phyloP scores from a whole-genome alignment of 441 rosid genomes.

The Pelargonium cotyledonis region DNA sequence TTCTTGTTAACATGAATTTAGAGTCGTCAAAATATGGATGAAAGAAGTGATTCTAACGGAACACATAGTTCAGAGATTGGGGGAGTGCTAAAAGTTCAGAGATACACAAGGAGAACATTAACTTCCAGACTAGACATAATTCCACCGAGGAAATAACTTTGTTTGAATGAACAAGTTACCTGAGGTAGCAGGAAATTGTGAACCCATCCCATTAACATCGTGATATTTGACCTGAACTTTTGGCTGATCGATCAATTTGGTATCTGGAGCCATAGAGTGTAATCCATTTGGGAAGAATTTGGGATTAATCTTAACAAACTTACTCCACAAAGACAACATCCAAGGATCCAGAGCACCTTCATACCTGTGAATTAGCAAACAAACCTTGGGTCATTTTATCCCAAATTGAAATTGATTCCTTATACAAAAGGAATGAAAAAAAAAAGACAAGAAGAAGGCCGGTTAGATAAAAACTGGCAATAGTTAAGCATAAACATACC shows the following conservation, averaged over 20 bases:
- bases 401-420: constrained; percentile 6
- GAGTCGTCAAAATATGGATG: too few species aligned
- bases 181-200: constrained; percentile 29
- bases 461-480: too few species aligned
- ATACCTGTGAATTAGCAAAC: constrained; percentile 41
- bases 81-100: too few species aligned
- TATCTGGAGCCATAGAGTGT: constrained; percentile 38
- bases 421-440: background rate
- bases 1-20: too few species aligned
- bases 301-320: constrained; percentile 47
- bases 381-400: constrained; percentile 2
- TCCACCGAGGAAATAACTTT: constrained; percentile 7
- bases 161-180: constrained; percentile 31
- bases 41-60: too few species aligned
- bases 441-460: background rate
- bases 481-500: constrained; percentile 42
- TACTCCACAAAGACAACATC: constrained; percentile 78
- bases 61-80: too few species aligned
- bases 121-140: background rate
- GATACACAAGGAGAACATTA: too few species aligned
- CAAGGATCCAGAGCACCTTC: constrained; percentile 95
- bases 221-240: constrained; percentile 54
- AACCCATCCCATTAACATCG: constrained; percentile 23
- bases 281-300: constrained; percentile 64
- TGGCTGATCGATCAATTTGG: constrained; percentile 48